Base-by-base conservation (phyloP, 345 rosid species). In the Noccaea bulbosa region DNA sequence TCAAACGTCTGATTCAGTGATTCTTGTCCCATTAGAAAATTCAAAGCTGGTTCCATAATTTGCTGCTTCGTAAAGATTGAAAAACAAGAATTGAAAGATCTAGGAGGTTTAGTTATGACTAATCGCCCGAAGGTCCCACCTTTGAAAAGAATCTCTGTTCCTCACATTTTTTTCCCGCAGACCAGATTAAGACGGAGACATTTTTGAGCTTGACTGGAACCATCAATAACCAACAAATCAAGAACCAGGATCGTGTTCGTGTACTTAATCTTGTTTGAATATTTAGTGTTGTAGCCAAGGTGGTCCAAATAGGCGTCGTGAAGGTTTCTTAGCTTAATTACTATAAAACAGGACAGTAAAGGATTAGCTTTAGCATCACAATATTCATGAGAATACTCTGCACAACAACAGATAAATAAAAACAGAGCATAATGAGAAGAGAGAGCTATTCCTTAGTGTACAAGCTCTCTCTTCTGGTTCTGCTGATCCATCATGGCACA, bases 311-410 rank as follows among this genome's bases (percentile, higher is more conserved):
- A 53, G 44, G 53, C 41, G 12, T 32, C 41, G 27, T 43, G 20
- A 24, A 53, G 44, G 53, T 32, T 8, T 32, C 41, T 40, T 43
- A n/a, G 35, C 1, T 58, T 40, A n/a, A 10, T 49, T 41, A 58
- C 20, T 41, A 45, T 63, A 63, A 22, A 0, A 33, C 52, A 65
- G 4, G 17, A 8, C 8, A 9, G 0, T 20, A 20, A 0, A 27
- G 30, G 30, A 5, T 35, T 55, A 73, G 54, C 72, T 58, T 12
- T 35, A 44, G 76, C 76, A 53, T 71, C 69, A 71, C 62, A n/a
- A 48, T n/a, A 48, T 12, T 24, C 50, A 14, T 51, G 53, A 20
- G 8, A 57, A 6, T 49, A 15, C 27, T 39, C 47, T 43, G 4
- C 30, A 27, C 30, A 27, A 27, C 30, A 27, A 27, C 35, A 7